Evolutionary conservation across 179 eudicot genomes (phyloP), one percentile per base, ranked within the genome.

Genomic region (Gypsophila paniculata): DNA sequence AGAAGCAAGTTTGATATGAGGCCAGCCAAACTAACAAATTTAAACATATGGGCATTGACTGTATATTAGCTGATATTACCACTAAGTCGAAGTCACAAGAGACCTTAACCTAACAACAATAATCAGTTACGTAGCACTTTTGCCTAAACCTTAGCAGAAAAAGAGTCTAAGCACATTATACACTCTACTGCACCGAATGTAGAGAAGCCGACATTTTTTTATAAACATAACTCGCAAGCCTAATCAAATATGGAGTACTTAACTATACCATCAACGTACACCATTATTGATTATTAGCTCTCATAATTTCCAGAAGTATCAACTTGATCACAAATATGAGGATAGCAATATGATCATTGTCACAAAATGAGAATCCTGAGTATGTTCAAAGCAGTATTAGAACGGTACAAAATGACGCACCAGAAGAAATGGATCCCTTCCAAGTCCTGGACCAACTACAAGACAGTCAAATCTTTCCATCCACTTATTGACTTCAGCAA

Each of bases 371-470:
- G 62, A 55, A 39, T 25, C 4, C 17, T 29, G 22, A 10, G 17
- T 15, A 69, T 57, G 52, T 67, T 19, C 25, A 54, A 67, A 58
- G 52, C 44, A 32, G 34, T n/a, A 68, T 13, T 32, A 48, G 39
- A 65, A 65, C 14, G 19, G 42, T 38, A 8, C 6, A 48, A 19
- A 46, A 68, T 29, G 71, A 53, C 89, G 55, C 66, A 91, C 99
- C 91, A 94, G 81, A 73, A 94, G 97, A 86, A 92, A 94, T 5
- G 88, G 95, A 71, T 94, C 97, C 78, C 99, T 86, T 68, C 99
- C 99, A 51, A 94, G 96, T 66, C 99, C 99, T 23, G 99, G 99
- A 74, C 99, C 99, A 81, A 94, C 72, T 76, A 94, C 97, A 73
- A 94, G 84, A 79, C 99, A 94, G 68, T 94, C 97, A 80, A 94